Percentiles rank a stretch among this genome's conserved stretches.
These are phyloP conservation scores for Penicillium digitatum DNA, from an alignment of 2,329 filamentous ascomycete genomes.

Conservation along the genomic window DNA sequence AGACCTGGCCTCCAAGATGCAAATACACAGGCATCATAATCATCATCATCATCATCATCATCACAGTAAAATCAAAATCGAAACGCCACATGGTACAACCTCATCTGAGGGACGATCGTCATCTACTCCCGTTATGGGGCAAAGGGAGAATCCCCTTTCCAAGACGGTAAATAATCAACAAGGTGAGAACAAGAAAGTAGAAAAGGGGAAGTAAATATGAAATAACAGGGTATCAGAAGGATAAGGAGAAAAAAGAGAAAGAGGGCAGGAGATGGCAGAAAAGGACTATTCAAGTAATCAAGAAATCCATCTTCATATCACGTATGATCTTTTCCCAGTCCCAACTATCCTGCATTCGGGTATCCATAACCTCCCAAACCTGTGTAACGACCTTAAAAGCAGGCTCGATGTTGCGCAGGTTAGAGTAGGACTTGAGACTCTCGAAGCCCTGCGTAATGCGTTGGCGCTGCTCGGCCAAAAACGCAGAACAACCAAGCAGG, in stretches of 20 bases:
- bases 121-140: conserved; percentile 6
- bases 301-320: conserved; percentile 57
- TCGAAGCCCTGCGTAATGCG: conserved; percentile 54
- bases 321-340: conserved; percentile 61
- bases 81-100: conserved; percentile 22
- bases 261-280: background rate
- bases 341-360: conserved; percentile 54
- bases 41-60: background rate
- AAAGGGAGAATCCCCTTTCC: conserved; percentile 1
- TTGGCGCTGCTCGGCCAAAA: conserved; percentile 53
- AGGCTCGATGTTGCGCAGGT: conserved; percentile 56
- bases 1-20: conserved; percentile 13
- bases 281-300: conserved; percentile 51
- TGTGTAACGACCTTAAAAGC: conserved; percentile 54
- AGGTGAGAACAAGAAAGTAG: background rate
- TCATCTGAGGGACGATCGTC: conserved; percentile 12
- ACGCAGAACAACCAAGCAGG: conserved; percentile 59
- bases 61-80: conserved; percentile 3
- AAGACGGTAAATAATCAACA: conserved; percentile 3
- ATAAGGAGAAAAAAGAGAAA: conserved; percentile 4
- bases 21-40: conserved; percentile 10
- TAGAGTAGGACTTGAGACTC: conserved; percentile 53
- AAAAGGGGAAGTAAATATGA: conserved; percentile 2
- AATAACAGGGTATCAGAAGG: conserved; percentile 20
- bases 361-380: conserved; percentile 60